Evolutionary conservation across 192 early-diverging fungal genomes (phyloP).

Genomic region (Linnemannia elongata): DNA sequence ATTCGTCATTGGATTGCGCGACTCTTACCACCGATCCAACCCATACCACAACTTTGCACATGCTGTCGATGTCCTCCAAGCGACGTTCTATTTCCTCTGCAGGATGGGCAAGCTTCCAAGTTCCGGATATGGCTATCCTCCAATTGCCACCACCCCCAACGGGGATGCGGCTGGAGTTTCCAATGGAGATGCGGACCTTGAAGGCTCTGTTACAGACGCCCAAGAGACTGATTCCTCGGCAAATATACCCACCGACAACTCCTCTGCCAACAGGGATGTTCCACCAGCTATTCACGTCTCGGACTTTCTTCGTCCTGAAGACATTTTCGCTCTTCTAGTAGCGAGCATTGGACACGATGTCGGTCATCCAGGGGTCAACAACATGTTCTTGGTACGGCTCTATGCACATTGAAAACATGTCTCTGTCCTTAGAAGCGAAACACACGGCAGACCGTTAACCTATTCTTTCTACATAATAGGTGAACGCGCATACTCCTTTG

Average conservation of each 20-base stretch:
- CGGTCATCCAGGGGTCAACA: slow-evolving; percentile 95
- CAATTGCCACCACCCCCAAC: neutral
- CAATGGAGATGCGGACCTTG: neutral
- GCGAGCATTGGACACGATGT: slow-evolving; percentile 86
- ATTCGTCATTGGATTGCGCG: slow-evolving; percentile 66
- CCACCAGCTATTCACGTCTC: slow-evolving; percentile 57
- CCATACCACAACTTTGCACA: slow-evolving; percentile 97
- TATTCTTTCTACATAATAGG: slow-evolving; percentile 36
- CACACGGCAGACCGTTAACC: neutral
- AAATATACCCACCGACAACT: slow-evolving; percentile 54
- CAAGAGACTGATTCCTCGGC: slow-evolving; percentile 17
- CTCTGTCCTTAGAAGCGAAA: neutral
- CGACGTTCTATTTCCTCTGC: slow-evolving; percentile 86
- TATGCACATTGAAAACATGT: neutral
- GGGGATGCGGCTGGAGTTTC: neutral
- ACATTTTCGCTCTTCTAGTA: slow-evolving; percentile 81
- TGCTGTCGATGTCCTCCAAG: slow-evolving; percentile 95
- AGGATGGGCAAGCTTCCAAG: slow-evolving; percentile 67
- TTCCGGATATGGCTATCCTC: slow-evolving; percentile 36
- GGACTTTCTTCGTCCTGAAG: slow-evolving; percentile 64
- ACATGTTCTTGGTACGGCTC: slow-evolving; percentile 82
- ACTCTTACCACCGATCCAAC: slow-evolving; percentile 74
- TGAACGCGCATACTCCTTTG: slow-evolving; percentile 83
- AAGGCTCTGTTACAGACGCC: neutral
- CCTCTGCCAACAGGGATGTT: neutral